Evolutionary conservation across 768 basidiomycete genomes (phyloP), one percentile per base, ranked within the genome.

Genomic region (Tricholoma flavovirens): DNA sequence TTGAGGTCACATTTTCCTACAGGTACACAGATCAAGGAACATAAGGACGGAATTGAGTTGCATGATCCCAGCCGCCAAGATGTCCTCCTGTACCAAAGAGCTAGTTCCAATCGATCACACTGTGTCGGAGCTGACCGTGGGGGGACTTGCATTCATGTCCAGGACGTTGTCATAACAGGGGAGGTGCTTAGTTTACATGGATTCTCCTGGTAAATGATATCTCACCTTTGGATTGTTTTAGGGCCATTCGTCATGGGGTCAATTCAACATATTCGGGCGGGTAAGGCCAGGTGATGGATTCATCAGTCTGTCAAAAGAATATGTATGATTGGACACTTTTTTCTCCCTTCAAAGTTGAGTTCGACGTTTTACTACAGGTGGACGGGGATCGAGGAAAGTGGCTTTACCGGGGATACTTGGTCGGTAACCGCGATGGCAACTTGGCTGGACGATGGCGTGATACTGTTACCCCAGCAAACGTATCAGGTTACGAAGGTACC

Each of bases 221-320:
- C 12, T 42, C 22, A 30, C 38, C n/a, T 40, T 24, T 12, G 6
- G 55, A 24, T 59, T 52, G 45, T 53, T 17, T 17, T 56, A 92
- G 89, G 91, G 92, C 4, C 93, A 94, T 70, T 94, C 92, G 7
- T 84, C 90, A 12, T 95, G 92, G 92, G 92, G 93, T 21, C 85
- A 90, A 60, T 95, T 93, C 71, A 84, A 78, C 56, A 69, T 95
- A 22, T 72, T 86, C 3, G 92, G 93, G 35, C 81, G 92, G 15
- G 79, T 95, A n/a, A 75, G 93, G 55, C 81, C 86, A 14, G 83
- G 80, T 63, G 92, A 94, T 66, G 92, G 92, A 7, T 82, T 91
- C 60, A 77, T 94, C 51, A 88, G 82, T 59, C 66, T 94, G 8
- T 82, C 80, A n/a, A 94, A 94, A 67, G 85, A 90, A 80, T 93